Evolutionary conservation across 1,139 yeast genomes (phyloP).

Genomic region (Debaryomyces nepalensis): DNA sequence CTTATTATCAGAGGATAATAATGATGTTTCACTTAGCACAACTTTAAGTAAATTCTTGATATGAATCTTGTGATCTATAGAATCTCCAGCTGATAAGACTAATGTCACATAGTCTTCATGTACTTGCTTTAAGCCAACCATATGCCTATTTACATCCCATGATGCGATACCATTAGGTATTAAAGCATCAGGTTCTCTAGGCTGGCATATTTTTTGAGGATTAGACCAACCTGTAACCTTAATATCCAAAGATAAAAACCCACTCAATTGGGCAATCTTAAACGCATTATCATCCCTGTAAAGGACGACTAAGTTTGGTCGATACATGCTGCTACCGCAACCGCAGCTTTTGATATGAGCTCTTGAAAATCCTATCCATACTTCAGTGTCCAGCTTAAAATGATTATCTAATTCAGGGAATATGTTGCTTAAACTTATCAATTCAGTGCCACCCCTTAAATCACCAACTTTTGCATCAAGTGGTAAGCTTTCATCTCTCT

Average conservation of each 20-base stretch:
- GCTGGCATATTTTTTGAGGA: conserved; percentile 27
- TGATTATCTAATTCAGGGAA: conserved; percentile 9
- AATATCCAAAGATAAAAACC: conserved; percentile 43
- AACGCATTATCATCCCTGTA: conserved; percentile 34
- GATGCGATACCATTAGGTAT: conserved; percentile 43
- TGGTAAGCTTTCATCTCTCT: conserved; percentile 23
- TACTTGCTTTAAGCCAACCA: conserved; percentile 3
- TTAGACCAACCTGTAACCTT: conserved; percentile 42
- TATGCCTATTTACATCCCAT: conserved; percentile 24
- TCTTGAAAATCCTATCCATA: conserved; percentile 57
- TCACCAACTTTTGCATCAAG: conserved; percentile 17
- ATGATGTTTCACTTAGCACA: conserved; percentile 9
- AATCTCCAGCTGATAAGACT: conserved; percentile 21
- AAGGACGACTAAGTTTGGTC: conserved; percentile 50
- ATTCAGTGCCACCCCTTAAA: conserved; percentile 24
- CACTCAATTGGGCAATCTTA: conserved; percentile 34
- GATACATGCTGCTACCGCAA: conserved; percentile 50
- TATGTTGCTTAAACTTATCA: conserved; percentile 26
- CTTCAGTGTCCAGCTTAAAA: conserved; percentile 37
- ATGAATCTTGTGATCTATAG: conserved; percentile 17
- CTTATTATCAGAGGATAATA: conserved; percentile 1
- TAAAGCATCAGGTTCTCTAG: conserved; percentile 28
- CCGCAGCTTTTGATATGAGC: conserved; percentile 52
- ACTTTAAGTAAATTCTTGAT: conserved; percentile 17
- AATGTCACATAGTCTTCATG: conserved; percentile 17